A percentile compares a stretch with the other conserved stretches of the same genome.
These are phyloP conservation scores for Globisporangium carolinianum DNA, from an alignment of 352 stramenopile genomes.

Conservation along the genomic window DNA sequence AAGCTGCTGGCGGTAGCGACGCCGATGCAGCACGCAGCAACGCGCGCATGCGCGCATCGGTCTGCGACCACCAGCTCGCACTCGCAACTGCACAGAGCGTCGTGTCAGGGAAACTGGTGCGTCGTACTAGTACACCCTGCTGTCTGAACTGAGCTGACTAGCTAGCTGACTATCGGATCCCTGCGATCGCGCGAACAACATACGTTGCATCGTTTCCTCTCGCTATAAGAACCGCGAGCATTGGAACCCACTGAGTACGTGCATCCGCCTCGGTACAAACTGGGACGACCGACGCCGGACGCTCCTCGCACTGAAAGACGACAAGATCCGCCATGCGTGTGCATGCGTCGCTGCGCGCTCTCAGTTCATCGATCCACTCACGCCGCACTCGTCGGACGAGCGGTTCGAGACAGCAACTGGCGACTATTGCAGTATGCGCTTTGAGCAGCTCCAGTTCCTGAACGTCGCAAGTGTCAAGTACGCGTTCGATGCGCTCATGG, in stretches of 20 bases:
- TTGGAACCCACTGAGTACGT: constrained; percentile 27
- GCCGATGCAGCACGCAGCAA: constrained; percentile 20
- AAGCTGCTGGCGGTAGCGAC: constrained; percentile 12
- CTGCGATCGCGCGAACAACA: not conserved
- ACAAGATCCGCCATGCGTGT: constrained; percentile 28
- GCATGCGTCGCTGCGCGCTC: constrained; percentile 38
- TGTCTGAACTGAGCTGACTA: too few species aligned
- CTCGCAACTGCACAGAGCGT: constrained; percentile 29
- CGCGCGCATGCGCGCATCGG: constrained; percentile 18
- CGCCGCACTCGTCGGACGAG: constrained; percentile 26
- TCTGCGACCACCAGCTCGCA: constrained; percentile 25
- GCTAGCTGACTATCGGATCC: not conserved
- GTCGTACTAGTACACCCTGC: not conserved
- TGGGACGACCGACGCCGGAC: constrained; percentile 18
- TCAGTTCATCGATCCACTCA: constrained; percentile 29
- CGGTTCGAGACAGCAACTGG: constrained; percentile 36
- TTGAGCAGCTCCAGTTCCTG: constrained; percentile 28
- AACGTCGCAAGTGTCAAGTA: constrained; percentile 23
- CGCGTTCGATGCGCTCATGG: constrained; percentile 29
- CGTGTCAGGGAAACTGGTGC: constrained; percentile 24
- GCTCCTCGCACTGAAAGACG: constrained; percentile 24
- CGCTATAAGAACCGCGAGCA: constrained; percentile 1
- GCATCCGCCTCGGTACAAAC: constrained; percentile 34
- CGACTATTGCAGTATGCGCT: constrained; percentile 35
- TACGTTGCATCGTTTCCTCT: not conserved